These are phyloP conservation scores for Lachnellula cervina DNA, from an alignment of 2,329 filamentous ascomycete genomes.

Conservation along the genomic window DNA sequence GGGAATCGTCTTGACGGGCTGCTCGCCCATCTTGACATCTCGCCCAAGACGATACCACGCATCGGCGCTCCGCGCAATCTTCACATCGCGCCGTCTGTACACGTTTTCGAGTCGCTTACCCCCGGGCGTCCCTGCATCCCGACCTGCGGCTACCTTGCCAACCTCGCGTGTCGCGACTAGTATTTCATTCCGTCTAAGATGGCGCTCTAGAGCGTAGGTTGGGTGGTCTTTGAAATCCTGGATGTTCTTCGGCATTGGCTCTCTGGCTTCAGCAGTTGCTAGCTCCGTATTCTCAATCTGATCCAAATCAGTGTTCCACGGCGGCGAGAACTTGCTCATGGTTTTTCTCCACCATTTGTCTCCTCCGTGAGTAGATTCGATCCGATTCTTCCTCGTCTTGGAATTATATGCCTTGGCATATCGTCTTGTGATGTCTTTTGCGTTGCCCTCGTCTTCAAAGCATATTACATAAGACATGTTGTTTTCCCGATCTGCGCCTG, in stretches of 20 bases:
- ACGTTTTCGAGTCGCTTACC: conserved; percentile 61
- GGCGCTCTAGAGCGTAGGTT: conserved; percentile 75
- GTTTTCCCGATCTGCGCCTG: conserved; percentile 71
- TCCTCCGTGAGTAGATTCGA: conserved; percentile 57
- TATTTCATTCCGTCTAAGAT: conserved; percentile 78
- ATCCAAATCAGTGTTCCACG: conserved; percentile 58
- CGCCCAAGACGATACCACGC: conserved; percentile 89
- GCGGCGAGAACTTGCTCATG: conserved; percentile 44
- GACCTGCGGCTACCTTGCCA: conserved; percentile 71
- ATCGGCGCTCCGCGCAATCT: conserved; percentile 70
- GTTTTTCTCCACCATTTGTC: conserved; percentile 50
- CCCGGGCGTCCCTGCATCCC: conserved; percentile 37
- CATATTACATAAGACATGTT: conserved; percentile 77
- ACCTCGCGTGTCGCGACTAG: conserved; percentile 63
- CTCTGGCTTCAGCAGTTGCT: conserved; percentile 62
- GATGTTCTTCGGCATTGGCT: conserved; percentile 82
- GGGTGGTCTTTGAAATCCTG: conserved; percentile 86
- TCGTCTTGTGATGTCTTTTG: conserved; percentile 78
- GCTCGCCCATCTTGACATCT: conserved; percentile 71
- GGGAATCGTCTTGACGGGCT: conserved; percentile 71
- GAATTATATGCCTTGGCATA: conserved; percentile 87
- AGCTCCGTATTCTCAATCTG: conserved; percentile 80
- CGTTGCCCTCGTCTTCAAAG: conserved; percentile 75
- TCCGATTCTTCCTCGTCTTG: conserved; percentile 76
- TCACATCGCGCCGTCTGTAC: conserved; percentile 77